These are phyloP conservation scores for Castanea crenata DNA, from an alignment of 306 rosid species.

Conservation along the genomic window DNA sequence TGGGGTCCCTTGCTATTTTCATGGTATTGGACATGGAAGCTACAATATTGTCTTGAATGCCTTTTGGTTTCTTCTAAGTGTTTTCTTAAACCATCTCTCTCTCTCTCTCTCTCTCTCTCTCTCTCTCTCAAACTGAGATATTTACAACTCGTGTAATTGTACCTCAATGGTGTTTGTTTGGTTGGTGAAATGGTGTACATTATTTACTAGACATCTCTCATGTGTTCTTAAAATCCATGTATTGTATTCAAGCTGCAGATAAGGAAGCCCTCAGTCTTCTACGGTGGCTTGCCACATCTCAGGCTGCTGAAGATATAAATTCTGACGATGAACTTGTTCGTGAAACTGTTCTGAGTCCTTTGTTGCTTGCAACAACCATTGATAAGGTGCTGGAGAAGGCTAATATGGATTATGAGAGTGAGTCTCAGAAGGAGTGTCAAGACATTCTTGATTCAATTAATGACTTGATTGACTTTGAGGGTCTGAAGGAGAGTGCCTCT, in stretches of 20 bases:
- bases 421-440: no score
- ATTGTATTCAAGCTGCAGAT: conserved; percentile 52
- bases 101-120: neutral
- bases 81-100: neutral
- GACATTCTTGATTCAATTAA: no score
- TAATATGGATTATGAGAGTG: no score
- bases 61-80: neutral
- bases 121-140: neutral
- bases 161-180: neutral
- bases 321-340: conserved; percentile 82
- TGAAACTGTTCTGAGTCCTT: conserved; percentile 75
- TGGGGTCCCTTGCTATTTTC: neutral
- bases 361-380: conserved; percentile 30
- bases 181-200: neutral
- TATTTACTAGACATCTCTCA: conserved; percentile 8
- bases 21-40: neutral
- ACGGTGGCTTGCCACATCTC: conserved; percentile 88
- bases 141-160: neutral
- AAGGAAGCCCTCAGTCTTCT: conserved; percentile 74
- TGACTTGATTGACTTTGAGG: no score
- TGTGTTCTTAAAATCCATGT: conserved; percentile 16
- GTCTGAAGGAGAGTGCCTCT: neutral
- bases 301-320: conserved; percentile 74
- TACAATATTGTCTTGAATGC: neutral
- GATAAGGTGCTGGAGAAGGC: no score